A percentile compares a stretch with the other conserved stretches of the same genome.
phyloP scores from a whole-genome alignment of 2,329 filamentous ascomycete genomes.

The Paecilomyces sp. region DNA sequence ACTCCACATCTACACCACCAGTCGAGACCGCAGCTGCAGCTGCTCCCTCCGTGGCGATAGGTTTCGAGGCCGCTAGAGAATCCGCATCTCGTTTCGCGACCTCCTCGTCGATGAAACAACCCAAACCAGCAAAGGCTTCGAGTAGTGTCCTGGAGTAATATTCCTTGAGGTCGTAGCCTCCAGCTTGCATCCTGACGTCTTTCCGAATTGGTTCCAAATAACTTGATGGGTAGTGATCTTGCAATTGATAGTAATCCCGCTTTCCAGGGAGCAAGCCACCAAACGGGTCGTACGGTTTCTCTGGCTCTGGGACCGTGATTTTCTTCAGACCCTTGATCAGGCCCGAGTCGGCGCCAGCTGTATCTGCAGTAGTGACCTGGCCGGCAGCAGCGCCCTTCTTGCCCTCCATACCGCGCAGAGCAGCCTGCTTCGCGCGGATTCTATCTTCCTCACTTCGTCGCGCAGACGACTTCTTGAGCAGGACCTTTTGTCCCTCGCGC shows the following conservation, averaged over 20 bases:
- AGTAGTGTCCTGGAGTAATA: conserved; percentile 76
- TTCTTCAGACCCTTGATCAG: conserved; percentile 75
- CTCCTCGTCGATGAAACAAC: conserved; percentile 80
- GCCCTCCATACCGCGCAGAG: conserved; percentile 26
- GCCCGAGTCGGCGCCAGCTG: conserved; percentile 26
- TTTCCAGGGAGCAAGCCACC: conserved; percentile 59
- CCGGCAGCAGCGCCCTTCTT: conserved; percentile 16
- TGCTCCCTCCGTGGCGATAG: conserved; percentile 20
- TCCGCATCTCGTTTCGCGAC: conserved; percentile 23
- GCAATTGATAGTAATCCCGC: conserved; percentile 63
- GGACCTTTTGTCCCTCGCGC: conserved; percentile 50
- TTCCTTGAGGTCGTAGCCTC: conserved; percentile 76
- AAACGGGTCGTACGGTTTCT: conserved; percentile 82
- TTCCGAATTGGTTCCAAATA: conserved; percentile 62
- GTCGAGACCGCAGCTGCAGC: conserved; percentile 17
- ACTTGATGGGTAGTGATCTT: conserved; percentile 65
- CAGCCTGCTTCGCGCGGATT: conserved; percentile 39
- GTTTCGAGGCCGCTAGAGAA: conserved; percentile 12
- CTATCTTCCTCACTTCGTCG: conserved; percentile 48
- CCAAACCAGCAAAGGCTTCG: conserved; percentile 84
- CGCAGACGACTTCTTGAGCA: conserved; percentile 65
- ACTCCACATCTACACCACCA: background rate
- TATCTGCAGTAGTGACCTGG: conserved; percentile 12
- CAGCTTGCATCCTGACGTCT: conserved; percentile 61
- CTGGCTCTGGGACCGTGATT: conserved; percentile 51